phyloP scores from a whole-genome alignment of 2,329 filamentous ascomycete species.

The Oidium heveae region DNA sequence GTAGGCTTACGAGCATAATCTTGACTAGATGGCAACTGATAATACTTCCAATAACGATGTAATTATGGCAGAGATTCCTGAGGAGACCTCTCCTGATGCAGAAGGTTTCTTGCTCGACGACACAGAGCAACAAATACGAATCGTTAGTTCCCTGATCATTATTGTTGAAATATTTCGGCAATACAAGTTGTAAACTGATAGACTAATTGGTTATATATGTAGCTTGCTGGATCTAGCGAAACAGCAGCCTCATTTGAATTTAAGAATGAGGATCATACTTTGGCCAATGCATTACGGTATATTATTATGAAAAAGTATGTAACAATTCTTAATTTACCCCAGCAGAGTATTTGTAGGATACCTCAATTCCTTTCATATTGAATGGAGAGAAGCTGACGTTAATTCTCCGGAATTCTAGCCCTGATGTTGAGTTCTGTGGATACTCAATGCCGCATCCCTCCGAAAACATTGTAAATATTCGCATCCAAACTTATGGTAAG shows the following conservation, averaged over 20 bases:
- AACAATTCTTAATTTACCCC: background rate
- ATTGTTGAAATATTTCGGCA: background rate
- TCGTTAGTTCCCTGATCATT: background rate
- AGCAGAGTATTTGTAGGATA: too few relatives aligned
- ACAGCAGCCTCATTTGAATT: constrained; percentile 92
- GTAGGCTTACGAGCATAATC: too few relatives aligned
- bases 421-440: constrained; percentile 90
- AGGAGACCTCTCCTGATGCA: too few relatives aligned
- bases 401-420: constrained; percentile 24
- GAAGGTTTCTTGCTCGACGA: background rate
- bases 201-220: background rate
- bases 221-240: constrained; percentile 68
- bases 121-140: background rate
- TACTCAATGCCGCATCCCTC: constrained; percentile 96
- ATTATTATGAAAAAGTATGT: constrained; percentile 96
- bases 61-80: too few relatives aligned
- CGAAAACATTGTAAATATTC: constrained; percentile 85
- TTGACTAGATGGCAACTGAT: too few relatives aligned
- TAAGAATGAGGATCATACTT: constrained; percentile 74
- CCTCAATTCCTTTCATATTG: too few relatives aligned
- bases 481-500: constrained; percentile 90
- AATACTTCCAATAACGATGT: too few relatives aligned
- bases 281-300: constrained; percentile 82
- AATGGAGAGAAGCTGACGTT: background rate
- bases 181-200: background rate